phyloP scores from a whole-genome alignment of 371 early-diverging fungal genomes.

The Mucor circinelloides region DNA sequence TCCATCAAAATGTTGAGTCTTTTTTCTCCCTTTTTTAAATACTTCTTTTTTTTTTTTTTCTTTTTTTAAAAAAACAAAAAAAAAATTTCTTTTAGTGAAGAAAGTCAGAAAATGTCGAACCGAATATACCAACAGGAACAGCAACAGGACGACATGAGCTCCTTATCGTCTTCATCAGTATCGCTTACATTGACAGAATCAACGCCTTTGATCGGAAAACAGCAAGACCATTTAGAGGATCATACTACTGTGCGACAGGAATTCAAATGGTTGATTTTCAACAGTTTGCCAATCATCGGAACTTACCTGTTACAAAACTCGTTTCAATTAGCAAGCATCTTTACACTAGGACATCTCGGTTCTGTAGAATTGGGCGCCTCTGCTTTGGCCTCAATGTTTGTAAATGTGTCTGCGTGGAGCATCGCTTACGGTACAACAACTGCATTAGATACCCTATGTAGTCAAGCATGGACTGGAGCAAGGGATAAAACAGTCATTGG shows the following conservation, averaged over 20 bases:
- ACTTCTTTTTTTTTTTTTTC: neutral
- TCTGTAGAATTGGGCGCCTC: slow-evolving; percentile 78
- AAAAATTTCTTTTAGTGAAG: neutral
- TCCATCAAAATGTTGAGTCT: neutral
- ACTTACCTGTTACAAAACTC: slow-evolving; percentile 70
- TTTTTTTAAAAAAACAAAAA: neutral
- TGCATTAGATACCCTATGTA: slow-evolving; percentile 88
- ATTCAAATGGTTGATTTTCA: slow-evolving; percentile 46
- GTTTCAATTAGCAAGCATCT: slow-evolving; percentile 62
- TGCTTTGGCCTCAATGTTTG: slow-evolving; percentile 79
- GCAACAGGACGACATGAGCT: neutral
- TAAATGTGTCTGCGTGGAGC: slow-evolving; percentile 83
- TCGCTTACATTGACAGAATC: slow-evolving; percentile 23
- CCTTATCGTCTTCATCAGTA: neutral
- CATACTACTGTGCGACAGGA: slow-evolving; percentile 25
- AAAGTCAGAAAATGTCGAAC: neutral
- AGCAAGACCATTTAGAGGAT: slow-evolving; percentile 1
- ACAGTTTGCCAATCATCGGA: slow-evolving; percentile 62
- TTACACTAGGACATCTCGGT: slow-evolving; percentile 70
- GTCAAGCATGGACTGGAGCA: slow-evolving; percentile 82
- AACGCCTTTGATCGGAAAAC: slow-evolving; percentile 10
- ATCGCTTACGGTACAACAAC: slow-evolving; percentile 78
- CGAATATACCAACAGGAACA: slow-evolving; percentile 12
- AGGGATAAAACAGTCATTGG: slow-evolving; percentile 74
- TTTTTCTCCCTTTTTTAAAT: slow-evolving; percentile 3